Base-by-base conservation (phyloP, 2,329 filamentous ascomycete species). In the Aspergillus hortae region DNA sequence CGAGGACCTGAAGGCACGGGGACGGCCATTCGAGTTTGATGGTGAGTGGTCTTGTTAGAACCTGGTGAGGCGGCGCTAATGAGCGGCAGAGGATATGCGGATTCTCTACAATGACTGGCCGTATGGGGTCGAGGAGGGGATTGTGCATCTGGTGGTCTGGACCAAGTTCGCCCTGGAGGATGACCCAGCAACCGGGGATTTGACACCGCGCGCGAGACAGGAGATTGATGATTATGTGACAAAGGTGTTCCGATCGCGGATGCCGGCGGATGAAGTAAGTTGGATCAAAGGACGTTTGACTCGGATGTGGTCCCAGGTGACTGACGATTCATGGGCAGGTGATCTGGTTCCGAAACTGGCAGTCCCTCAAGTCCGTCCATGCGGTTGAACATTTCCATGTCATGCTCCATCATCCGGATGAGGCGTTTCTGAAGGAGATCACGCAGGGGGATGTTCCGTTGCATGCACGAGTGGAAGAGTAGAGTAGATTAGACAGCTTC, bases 291-390 rank as follows among this genome's bases (percentile, higher is more conserved):
- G 17, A 38, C 11, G 1, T 30, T 30, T 10, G 27, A 30, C 7
- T 11, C 19, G 19, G 4, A 19, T 3, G 19, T 19, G 19, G 19
- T 19, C 19, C 7, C 27, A 11, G 15, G 10, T 14, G 23, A 15
- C 51, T 59, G 49, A 57, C 45, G 21, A 23, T 25, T 6, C 23
- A 25, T 49, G 70, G 70, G 67, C 67, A 80, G 76, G 82, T 88
- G 42, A 68, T 91, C 55, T 97, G 91, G 90, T 96, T 96, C 74
- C 95, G 89, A 76, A 97, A 97, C 65, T 96, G 91, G 90, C 81
- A 78, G 49, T 83, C 81, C 14, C 74, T 96, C 59, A 96, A 96
- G 75, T 94, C 88, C 21, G 83, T 97, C 25, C 84, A 90, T 61
- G 84, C 88, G 1, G 83, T 97, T 10, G 92, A 96, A 76, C 92